Conservation (phyloP, 148 eudicot species). For the Rhododendron griersonianum region DNA sequence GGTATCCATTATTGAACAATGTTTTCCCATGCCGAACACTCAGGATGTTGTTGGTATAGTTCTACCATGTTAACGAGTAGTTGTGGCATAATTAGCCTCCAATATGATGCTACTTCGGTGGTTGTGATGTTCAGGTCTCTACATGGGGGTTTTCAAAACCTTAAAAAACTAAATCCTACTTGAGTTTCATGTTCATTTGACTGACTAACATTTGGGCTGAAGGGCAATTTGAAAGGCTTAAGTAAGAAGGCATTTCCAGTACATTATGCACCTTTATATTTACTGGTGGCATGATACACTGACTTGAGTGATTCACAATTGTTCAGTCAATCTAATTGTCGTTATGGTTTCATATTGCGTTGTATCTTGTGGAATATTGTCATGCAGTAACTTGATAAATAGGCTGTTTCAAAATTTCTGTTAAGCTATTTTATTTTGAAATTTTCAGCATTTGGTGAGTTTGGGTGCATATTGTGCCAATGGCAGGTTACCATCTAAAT, state of each 20-base stretch:
- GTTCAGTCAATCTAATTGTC: neutral
- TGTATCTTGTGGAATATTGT: constrained; percentile 21
- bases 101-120: neutral
- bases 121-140: neutral
- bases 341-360: neutral
- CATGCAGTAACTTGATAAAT: constrained; percentile 4
- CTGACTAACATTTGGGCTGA: neutral
- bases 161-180: neutral
- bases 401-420: neutral
- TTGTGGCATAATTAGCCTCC: neutral
- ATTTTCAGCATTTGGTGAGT: neutral
- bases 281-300: neutral
- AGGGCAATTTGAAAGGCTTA: neutral
- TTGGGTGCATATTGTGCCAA: constrained; percentile 1
- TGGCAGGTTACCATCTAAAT: constrained; percentile 9
- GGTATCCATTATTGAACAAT: constrained; percentile 14
- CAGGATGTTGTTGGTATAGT: neutral
- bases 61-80: neutral
- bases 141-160: neutral
- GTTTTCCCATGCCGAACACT: neutral
- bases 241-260: neutral
- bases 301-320: neutral
- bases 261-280: neutral
- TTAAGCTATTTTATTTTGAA: neutral
- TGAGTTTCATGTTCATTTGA: neutral